Evolutionary conservation across 2,329 filamentous ascomycete species (phyloP).

Genomic region (Trichoderma polysporum): DNA sequence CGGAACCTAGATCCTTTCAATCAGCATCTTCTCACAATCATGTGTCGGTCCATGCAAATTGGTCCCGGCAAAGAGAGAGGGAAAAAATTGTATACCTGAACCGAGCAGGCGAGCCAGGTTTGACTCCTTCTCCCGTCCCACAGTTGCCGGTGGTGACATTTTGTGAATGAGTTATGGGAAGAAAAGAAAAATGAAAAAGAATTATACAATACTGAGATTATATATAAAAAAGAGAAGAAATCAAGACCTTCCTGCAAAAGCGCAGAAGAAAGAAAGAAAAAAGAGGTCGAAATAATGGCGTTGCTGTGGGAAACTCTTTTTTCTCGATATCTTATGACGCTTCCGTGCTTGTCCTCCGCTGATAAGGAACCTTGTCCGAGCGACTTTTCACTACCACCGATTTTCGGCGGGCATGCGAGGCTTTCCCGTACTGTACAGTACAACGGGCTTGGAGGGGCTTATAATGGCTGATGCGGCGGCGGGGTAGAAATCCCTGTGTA

Average conservation of each 20-base stretch:
- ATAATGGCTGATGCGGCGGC: background rate
- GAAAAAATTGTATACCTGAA: constrained; percentile 62
- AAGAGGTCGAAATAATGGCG: background rate
- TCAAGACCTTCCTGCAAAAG: background rate
- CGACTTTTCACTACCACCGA: constrained; percentile 5
- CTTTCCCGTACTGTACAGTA: no score
- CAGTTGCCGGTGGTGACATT: constrained; percentile 60
- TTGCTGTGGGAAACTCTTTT: constrained; percentile 15
- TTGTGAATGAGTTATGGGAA: constrained; percentile 25
- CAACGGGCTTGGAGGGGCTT: constrained; percentile 3
- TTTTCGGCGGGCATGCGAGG: constrained; percentile 15
- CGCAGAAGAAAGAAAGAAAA: background rate
- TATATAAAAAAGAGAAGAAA: background rate
- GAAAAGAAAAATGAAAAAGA: background rate
- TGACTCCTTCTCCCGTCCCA: constrained; percentile 72
- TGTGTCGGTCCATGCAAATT: background rate
- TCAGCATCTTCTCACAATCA: background rate
- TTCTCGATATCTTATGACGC: constrained; percentile 12
- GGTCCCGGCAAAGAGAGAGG: constrained; percentile 20
- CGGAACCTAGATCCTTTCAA: constrained; percentile 61
- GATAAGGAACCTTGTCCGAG: constrained; percentile 12
- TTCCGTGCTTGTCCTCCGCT: background rate
- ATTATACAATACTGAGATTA: background rate
- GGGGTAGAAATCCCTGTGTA: background rate
- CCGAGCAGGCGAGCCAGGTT: constrained; percentile 84